Evolutionary conservation across 225 moss, liverwort and hornwort species (phyloP).

Genomic region (Rhytidiadelphus loreus): DNA sequence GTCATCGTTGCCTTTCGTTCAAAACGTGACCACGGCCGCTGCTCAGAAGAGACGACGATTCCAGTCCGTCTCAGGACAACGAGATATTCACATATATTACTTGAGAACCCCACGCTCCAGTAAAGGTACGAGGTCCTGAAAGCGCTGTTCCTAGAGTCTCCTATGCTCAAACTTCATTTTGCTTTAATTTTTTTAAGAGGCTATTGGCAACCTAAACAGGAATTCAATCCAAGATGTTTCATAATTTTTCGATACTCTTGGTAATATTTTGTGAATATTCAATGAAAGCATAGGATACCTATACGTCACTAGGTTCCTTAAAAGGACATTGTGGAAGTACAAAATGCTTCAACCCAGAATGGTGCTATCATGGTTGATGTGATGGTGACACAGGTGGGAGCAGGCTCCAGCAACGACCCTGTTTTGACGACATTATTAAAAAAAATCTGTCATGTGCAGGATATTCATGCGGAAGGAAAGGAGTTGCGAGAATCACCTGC

Average conservation of each 20-base stretch:
- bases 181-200: not conserved
- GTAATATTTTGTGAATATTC: not conserved
- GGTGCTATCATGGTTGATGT: too few species aligned
- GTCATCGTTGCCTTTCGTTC: not conserved
- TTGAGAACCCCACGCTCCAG: not conserved
- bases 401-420: not conserved
- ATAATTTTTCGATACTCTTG: not conserved
- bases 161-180: not conserved
- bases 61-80: not conserved
- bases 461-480: not conserved
- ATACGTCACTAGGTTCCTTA: not conserved
- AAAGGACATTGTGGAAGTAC: not conserved
- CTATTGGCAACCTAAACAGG: not conserved
- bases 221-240: not conserved
- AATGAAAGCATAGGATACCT: too few species aligned
- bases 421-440: not conserved
- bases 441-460: not conserved
- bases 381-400: not conserved
- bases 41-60: not conserved
- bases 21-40: not conserved
- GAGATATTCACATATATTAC: not conserved
- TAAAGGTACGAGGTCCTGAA: not conserved
- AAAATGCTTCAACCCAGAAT: not conserved
- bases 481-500: not conserved
- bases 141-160: not conserved